Conservation (phyloP, 768 basidiomycete genomes). For the Tricholoma saponaceum region DNA sequence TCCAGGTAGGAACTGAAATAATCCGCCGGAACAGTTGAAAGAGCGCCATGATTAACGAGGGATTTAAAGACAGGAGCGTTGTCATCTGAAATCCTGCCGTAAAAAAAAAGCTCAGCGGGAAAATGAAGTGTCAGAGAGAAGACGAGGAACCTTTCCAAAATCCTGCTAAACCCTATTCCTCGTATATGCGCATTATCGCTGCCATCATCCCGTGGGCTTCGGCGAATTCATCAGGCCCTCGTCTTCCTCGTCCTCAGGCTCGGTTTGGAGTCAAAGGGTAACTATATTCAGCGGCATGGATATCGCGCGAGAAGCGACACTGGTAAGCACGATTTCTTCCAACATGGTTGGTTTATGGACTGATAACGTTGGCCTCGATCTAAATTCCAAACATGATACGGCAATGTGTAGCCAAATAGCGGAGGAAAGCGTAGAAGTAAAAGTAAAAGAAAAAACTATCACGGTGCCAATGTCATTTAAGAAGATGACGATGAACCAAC, state of each 20-base stretch:
- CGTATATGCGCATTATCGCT: conserved; percentile 36
- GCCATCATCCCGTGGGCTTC: conserved; percentile 24
- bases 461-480: too few relatives aligned
- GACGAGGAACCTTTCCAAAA: conserved; percentile 50
- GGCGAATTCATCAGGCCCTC: conserved; percentile 22
- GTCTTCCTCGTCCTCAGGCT: too few relatives aligned
- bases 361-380: conserved; percentile 4
- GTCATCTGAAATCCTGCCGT: conserved; percentile 41
- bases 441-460: conserved; percentile 66
- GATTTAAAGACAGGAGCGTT: too few relatives aligned
- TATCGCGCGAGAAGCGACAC: conserved; percentile 50
- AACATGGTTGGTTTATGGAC: conserved; percentile 20
- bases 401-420: conserved; percentile 34
- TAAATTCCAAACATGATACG: conserved; percentile 11
- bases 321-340: conserved; percentile 52
- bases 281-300: conserved; percentile 55
- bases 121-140: neutral
- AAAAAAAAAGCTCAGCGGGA: neutral
- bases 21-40: too few relatives aligned
- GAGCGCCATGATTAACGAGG: too few relatives aligned
- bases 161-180: conserved; percentile 30
- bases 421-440: conserved; percentile 47
- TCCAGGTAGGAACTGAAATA: too few relatives aligned
- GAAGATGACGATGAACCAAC: conserved; percentile 4
- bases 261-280: conserved; percentile 42